A percentile compares a stretch with the other conserved stretches of the same genome.
phyloP scores from a whole-genome alignment of 1,284 basidiomycete genomes.

The Ganoderma sp. region DNA sequence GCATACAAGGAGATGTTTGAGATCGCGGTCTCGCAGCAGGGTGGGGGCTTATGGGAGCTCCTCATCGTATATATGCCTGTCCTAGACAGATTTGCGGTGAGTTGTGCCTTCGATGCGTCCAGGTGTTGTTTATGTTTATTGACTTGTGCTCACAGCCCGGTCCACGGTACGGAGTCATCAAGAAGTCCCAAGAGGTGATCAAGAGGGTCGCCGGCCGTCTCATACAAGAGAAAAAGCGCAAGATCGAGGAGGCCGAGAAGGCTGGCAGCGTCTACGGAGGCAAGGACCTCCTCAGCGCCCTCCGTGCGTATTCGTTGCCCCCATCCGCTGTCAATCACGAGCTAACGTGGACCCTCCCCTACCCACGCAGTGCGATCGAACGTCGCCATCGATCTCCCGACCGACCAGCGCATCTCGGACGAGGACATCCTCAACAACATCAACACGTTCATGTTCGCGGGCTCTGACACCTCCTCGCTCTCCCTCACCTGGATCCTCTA shows the following conservation, averaged over 20 bases:
- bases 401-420: slow-evolving; percentile 77
- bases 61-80: slow-evolving; percentile 68
- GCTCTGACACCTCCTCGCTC: slow-evolving; percentile 83
- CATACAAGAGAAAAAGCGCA: slow-evolving; percentile 74
- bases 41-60: slow-evolving; percentile 51
- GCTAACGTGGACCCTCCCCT: slow-evolving; percentile 8
- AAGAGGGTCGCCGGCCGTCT: slow-evolving; percentile 69
- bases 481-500: slow-evolving; percentile 79
- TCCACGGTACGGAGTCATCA: slow-evolving; percentile 39
- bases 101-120: background rate
- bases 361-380: slow-evolving; percentile 71
- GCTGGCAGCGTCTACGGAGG: slow-evolving; percentile 54
- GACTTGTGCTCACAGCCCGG: slow-evolving; percentile 13
- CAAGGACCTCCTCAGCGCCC: slow-evolving; percentile 69
- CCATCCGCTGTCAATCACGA: slow-evolving; percentile 8
- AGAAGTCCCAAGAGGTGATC: slow-evolving; percentile 66
- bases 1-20: slow-evolving; percentile 87
- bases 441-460: slow-evolving; percentile 88
- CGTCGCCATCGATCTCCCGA: slow-evolving; percentile 61
- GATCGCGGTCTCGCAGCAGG: slow-evolving; percentile 61
- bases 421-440: slow-evolving; percentile 82
- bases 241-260: slow-evolving; percentile 61
- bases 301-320: slow-evolving; percentile 52
- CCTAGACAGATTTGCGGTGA: slow-evolving; percentile 49
- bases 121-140: no score